Evolutionary conservation across 2,329 filamentous ascomycete genomes (phyloP), one percentile per base, ranked within the genome.

Genomic region (Beauveria asiatica): DNA sequence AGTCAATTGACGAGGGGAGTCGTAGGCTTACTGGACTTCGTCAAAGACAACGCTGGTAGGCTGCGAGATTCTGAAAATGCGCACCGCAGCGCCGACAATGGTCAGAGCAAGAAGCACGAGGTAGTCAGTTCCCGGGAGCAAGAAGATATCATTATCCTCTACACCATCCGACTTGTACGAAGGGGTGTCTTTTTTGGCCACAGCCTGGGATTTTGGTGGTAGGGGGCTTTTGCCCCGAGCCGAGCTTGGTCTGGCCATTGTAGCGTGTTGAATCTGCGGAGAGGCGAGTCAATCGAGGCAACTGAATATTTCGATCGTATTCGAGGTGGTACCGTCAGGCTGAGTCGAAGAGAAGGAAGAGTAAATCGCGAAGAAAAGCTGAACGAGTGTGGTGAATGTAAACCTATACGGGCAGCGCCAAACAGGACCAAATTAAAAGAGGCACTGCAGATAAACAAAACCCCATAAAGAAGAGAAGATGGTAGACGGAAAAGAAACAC

Each of bases 41-140:
- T 99, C 94, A 73, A 99, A 99, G 66, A 99, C 94, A 63, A 99
- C 94, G 69, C 92, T 97, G 70, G 86, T 88, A 60, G 94, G 94
- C 74, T 97, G 91, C 74, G 95, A 97, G 77, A 99, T 97, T 70
- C 91, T 87, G 80, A 96, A 99, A 64, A 97, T 77, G 65, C 94
- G 89, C 65, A 99, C 90, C 65, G 87, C 77, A 59, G 88, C 82
- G 55, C 89, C 90, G 64, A 97, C 68, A 19, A 92, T 66, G 56
- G 91, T 96, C 66, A 97, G 75, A 55, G 82, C 76, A 21, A 84
- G 76, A 73, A 95, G 81, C 64, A 90, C 75, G 75, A 90, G 84
- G 78, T 94, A 97, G 76, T 97, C 94, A 25, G 86, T 87, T 61
- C 82, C 76, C 41, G 92, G 90, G 23, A 99, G 85, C 57, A 90